Evolutionary conservation across 306 rosid genomes (phyloP).

Genomic region (Vigna reflexopilosa): DNA sequence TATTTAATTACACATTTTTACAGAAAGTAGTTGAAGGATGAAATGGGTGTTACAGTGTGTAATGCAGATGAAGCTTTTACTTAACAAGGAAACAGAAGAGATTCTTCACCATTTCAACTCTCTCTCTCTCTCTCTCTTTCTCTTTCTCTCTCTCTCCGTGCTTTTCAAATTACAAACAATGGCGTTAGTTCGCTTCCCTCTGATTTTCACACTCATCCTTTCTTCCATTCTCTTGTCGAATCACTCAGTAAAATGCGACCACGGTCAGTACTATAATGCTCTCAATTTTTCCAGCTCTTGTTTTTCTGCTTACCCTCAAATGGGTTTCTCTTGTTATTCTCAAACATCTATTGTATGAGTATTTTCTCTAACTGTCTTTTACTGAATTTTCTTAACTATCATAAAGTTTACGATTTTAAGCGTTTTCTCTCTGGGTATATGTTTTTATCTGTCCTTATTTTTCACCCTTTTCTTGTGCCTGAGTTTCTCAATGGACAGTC

Average conservation of each 20-base stretch:
- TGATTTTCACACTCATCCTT: constrained; percentile 49
- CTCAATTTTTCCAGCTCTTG: neutral
- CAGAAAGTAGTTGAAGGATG: too few relatives aligned
- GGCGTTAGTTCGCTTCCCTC: constrained; percentile 50
- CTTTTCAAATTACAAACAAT: constrained; percentile 40
- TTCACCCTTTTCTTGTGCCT: neutral
- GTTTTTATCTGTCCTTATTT: neutral
- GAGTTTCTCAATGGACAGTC: constrained; percentile 30
- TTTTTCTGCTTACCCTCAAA: neutral
- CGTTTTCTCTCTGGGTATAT: constrained; percentile 26
- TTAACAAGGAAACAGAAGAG: neutral
- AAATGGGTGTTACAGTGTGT: neutral
- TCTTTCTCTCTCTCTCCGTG: neutral
- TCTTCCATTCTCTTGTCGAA: constrained; percentile 56
- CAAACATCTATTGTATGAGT: neutral
- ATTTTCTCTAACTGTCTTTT: constrained; percentile 3
- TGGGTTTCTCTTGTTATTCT: neutral
- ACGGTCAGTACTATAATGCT: constrained; percentile 47
- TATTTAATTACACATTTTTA: too few relatives aligned
- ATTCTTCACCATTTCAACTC: constrained; percentile 20
- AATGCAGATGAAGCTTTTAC: neutral
- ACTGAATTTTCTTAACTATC: neutral
- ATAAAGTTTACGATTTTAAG: constrained; percentile 12
- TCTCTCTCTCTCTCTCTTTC: neutral
- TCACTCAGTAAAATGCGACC: constrained; percentile 59